phyloP scores from a whole-genome alignment of 495 filamentous ascomycete species.

The Neurospora africana region DNA sequence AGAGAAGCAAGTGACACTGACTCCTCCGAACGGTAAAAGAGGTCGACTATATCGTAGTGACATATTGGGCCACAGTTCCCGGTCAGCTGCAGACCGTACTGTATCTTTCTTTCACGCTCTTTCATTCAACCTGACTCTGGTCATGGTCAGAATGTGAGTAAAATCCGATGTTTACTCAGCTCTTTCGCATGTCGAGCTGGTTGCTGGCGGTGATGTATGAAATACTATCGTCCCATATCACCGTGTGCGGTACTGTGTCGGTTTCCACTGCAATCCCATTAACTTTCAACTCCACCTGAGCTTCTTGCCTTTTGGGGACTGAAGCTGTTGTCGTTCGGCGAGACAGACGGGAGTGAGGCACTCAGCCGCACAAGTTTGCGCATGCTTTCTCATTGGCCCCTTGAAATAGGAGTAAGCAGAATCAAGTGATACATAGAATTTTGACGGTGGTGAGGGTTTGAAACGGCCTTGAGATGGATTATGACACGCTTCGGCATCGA shows the following conservation, averaged over 20 bases:
- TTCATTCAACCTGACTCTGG: neutral
- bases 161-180: neutral
- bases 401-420: neutral
- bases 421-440: neutral
- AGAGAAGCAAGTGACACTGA: neutral
- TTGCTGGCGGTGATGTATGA: neutral
- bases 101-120: neutral
- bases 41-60: neutral
- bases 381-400: neutral
- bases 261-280: neutral
- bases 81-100: neutral
- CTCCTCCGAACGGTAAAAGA: neutral
- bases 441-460: neutral
- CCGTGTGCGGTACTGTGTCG: neutral
- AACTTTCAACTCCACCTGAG: neutral
- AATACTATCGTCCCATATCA: neutral
- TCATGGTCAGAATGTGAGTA: neutral
- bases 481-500: neutral
- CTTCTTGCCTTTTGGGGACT: neutral
- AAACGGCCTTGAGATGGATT: neutral
- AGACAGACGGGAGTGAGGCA: neutral
- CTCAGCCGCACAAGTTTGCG: neutral
- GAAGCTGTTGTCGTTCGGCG: neutral
- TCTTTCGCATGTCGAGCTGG: neutral
- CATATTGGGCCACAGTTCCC: neutral